Percentiles rank a stretch among this genome's conserved stretches.
These are phyloP conservation scores for Heliosperma pusillum DNA, from an alignment of 148 eudicot genomes.

Conservation along the genomic window DNA sequence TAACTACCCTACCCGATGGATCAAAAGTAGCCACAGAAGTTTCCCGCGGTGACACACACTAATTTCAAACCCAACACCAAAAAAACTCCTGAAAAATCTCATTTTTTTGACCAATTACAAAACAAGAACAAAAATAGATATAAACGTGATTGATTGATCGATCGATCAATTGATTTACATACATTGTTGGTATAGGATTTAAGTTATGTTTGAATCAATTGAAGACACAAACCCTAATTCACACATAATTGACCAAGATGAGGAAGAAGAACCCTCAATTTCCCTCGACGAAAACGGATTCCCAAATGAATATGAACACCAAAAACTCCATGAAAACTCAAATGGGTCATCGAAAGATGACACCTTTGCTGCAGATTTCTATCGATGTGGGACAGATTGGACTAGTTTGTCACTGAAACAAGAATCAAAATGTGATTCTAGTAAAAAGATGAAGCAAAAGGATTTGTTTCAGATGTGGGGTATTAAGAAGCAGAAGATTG, in stretches of 20 bases:
- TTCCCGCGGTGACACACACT: conserved; percentile 14
- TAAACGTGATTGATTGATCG: no score
- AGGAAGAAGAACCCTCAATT: conserved; percentile 26
- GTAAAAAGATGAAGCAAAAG: conserved; percentile 37
- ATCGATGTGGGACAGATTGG: conserved; percentile 46
- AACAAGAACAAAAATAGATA: neutral
- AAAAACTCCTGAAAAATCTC: neutral
- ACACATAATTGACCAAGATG: neutral
- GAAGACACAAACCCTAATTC: conserved; percentile 2
- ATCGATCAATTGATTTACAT: neutral
- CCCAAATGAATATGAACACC: conserved; percentile 18
- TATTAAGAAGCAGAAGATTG: neutral
- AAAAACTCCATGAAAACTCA: conserved; percentile 17
- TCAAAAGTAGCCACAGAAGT: conserved; percentile 8
- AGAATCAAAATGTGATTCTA: conserved; percentile 4
- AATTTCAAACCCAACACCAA: conserved; percentile 3
- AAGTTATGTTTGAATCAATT: conserved; percentile 22
- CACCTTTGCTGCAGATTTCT: conserved; percentile 48
- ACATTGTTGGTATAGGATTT: no score
- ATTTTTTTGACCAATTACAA: neutral
- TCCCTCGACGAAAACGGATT: conserved; percentile 33
- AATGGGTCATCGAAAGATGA: conserved; percentile 15
- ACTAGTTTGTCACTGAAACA: conserved; percentile 25
- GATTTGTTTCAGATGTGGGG: conserved; percentile 55
- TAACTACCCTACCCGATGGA: no score